Base-by-base conservation (phyloP, 108 stramenopile genomes). In the Tribonema minus region DNA sequence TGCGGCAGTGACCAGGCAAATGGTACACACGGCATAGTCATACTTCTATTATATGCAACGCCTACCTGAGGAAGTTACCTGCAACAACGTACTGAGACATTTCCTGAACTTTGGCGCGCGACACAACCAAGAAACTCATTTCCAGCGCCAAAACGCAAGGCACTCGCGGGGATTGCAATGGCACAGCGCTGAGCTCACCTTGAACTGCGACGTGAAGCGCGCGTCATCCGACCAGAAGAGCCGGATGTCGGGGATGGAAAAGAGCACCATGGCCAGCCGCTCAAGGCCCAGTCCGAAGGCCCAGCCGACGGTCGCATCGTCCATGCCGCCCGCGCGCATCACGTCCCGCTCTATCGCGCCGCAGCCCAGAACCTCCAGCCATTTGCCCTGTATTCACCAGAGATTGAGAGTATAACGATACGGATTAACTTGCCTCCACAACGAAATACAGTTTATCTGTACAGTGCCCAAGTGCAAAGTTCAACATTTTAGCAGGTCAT, bases 231-330 rank as follows among this genome's bases (percentile, higher is more conserved):
- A 89, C 91, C 89, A 91, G 82, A 97, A 97, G 46, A 94, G 81
- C 20, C 96, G 92, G 69, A 97, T 93, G 82, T 97, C 96, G 12
- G 91, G 92, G 83, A 97, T 94, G 26, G 87, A 84, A 80, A 94
- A 94, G 72, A 95, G 84, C n/a, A 95, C 92, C 96, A 97, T 96
- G 54, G 94, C 94, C 72, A 96, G 86, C 28, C 96, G 88, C 82
- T 98, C 97, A 58, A 95, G 82, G n/a, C 96, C 96, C 59, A 97
- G 86, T 4, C 96, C 96, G 40, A 94, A 94, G 40, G 96, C 96
- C 90, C 93, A 97, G 35, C 94, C 96, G 41, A 85, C 35, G 35
- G 85, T 76, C n/a, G n/a, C n/a, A n/a, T n/a, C n/a, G n/a, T n/a
- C n/a, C n/a, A n/a, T n/a, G n/a, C n/a, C n/a, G 39, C 92, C 84